A percentile compares a stretch with the other conserved stretches of the same genome.
phyloP scores from a whole-genome alignment of 2,329 filamentous ascomycete genomes.

The Diaporthe citriasiana region DNA sequence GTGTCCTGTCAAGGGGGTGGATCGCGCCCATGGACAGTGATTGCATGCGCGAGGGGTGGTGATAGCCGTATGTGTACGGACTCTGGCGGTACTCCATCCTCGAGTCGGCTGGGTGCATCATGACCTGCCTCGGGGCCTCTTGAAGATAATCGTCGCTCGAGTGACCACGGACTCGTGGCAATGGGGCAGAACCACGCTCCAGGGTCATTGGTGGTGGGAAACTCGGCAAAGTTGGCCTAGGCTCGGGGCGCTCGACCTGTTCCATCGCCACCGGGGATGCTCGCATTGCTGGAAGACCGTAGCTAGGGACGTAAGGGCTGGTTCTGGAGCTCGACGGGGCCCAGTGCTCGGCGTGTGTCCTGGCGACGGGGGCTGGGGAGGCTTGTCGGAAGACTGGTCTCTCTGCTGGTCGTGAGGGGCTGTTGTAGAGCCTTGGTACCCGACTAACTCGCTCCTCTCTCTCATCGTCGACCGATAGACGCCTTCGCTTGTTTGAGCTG shows the following conservation, averaged over 20 bases:
- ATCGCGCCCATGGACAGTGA: conserved; percentile 61
- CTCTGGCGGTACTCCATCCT: conserved; percentile 55
- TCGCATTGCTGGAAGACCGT: conserved; percentile 50
- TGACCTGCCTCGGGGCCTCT: conserved; percentile 48
- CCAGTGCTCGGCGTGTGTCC: conserved; percentile 55
- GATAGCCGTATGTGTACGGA: conserved; percentile 56
- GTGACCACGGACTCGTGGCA: conserved; percentile 51
- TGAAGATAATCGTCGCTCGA: conserved; percentile 54
- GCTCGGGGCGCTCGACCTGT: conserved; percentile 53
- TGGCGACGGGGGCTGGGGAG: conserved; percentile 52
- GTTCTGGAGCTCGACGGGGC: conserved; percentile 48
- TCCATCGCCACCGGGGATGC: conserved; percentile 51
- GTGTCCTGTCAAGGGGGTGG: conserved; percentile 59
- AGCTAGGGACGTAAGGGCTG: conserved; percentile 53
- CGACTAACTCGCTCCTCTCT: conserved; percentile 59
- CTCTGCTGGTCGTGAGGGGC: conserved; percentile 49
- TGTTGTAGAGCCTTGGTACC: conserved; percentile 62
- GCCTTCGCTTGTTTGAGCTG: conserved; percentile 62
- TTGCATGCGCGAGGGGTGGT: conserved; percentile 61
- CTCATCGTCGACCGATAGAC: conserved; percentile 59
- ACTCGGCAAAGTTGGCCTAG: conserved; percentile 57
- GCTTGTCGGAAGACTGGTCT: conserved; percentile 50
- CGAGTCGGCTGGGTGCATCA: conserved; percentile 47
- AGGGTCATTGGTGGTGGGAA: conserved; percentile 55
- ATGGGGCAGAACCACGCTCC: conserved; percentile 51